These are phyloP conservation scores for Singerocomus inundabilis DNA, from an alignment of 1,284 basidiomycete genomes.

Conservation along the genomic window DNA sequence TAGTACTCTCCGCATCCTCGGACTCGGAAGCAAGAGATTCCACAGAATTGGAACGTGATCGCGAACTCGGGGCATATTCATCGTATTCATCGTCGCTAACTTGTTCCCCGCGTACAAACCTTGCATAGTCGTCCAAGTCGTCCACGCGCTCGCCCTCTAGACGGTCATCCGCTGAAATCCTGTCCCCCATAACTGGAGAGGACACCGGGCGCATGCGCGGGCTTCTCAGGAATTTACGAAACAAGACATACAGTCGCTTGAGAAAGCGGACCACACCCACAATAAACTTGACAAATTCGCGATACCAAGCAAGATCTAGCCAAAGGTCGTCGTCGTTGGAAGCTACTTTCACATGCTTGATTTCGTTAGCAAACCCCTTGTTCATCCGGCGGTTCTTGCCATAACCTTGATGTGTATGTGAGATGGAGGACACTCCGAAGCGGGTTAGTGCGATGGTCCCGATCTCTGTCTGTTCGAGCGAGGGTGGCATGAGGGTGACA, in stretches of 20 bases:
- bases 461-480: slow-evolving; percentile 15
- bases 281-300: slow-evolving; percentile 42
- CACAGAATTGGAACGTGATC: slow-evolving; percentile 24
- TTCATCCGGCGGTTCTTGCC: slow-evolving; percentile 17
- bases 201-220: slow-evolving; percentile 8
- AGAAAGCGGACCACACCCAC: slow-evolving; percentile 38
- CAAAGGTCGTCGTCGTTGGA: slow-evolving; percentile 39
- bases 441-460: slow-evolving; percentile 45
- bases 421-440: slow-evolving; percentile 39
- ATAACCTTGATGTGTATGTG: slow-evolving; percentile 26
- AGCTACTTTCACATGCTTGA: slow-evolving; percentile 42
- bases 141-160: slow-evolving; percentile 12
- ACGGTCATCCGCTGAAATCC: not conserved
- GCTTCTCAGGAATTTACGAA: slow-evolving; percentile 23
- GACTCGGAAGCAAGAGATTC: slow-evolving; percentile 29
- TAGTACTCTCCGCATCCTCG: slow-evolving; percentile 27
- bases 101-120: slow-evolving; percentile 62
- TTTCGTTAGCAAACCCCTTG: slow-evolving; percentile 49
- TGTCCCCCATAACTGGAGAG: slow-evolving; percentile 1
- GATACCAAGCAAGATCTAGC: slow-evolving; percentile 47
- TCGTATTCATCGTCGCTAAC: slow-evolving; percentile 62
- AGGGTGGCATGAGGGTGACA: slow-evolving; percentile 38
- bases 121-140: slow-evolving; percentile 44
- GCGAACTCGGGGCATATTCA: slow-evolving; percentile 36
- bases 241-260: slow-evolving; percentile 34